Evolutionary conservation across 805 yeast genomes (phyloP).

Genomic region (Candida lessepsii): DNA sequence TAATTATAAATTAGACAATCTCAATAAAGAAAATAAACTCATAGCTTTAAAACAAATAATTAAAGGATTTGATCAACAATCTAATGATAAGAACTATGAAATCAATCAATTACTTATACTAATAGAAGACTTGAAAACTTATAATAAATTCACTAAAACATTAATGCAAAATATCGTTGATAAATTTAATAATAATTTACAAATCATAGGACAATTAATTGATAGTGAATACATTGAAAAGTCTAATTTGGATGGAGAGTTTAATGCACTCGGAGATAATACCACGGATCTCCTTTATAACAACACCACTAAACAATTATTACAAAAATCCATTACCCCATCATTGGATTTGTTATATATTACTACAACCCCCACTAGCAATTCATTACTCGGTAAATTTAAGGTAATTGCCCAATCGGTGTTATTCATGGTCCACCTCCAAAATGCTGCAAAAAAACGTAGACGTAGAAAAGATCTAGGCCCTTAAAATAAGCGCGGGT

Average conservation of each 20-base stretch:
- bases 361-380: background rate
- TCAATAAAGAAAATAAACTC: conserved; percentile 8
- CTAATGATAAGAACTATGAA: conserved; percentile 3
- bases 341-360: conserved; percentile 7
- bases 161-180: conserved; percentile 13
- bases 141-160: conserved; percentile 10
- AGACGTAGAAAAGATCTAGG: too few species aligned
- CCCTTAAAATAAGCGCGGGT: too few species aligned
- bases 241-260: too few species aligned
- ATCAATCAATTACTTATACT: background rate
- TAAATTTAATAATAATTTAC: conserved; percentile 9
- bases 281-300: conserved; percentile 12
- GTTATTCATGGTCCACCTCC: conserved; percentile 2
- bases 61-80: conserved; percentile 6
- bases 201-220: conserved; percentile 12
- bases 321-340: conserved; percentile 3
- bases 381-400: background rate
- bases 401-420: conserved; percentile 4
- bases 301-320: conserved; percentile 10
- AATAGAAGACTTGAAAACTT: conserved; percentile 11
- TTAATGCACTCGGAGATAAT: too few species aligned
- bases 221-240: conserved; percentile 8
- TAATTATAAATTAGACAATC: background rate
- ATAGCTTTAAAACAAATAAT: conserved; percentile 10
- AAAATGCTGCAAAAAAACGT: background rate